phyloP scores from a whole-genome alignment of 75 land plant species.

The Pinus taeda region DNA sequence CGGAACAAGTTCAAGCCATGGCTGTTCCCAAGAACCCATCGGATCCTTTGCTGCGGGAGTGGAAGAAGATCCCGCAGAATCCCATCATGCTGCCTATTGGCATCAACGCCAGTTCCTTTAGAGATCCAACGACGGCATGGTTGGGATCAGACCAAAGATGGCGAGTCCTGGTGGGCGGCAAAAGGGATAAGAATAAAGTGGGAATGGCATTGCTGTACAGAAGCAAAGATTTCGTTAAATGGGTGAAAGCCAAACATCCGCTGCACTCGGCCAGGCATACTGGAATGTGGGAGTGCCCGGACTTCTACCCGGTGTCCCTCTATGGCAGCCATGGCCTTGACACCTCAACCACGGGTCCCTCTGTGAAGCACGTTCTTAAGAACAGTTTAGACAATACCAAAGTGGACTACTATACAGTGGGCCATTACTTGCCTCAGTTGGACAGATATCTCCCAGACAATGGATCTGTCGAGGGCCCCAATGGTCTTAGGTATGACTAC shows the following conservation, averaged over 20 bases:
- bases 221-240: slow-evolving; percentile 46
- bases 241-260: slow-evolving; percentile 33
- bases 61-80: slow-evolving; percentile 36
- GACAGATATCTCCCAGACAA: slow-evolving; percentile 6
- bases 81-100: slow-evolving; percentile 27
- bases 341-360: slow-evolving; percentile 24
- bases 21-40: slow-evolving; percentile 27
- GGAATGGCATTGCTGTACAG: slow-evolving; percentile 42
- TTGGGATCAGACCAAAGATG: slow-evolving; percentile 27
- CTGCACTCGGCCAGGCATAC: slow-evolving; percentile 30
- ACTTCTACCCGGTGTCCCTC: slow-evolving; percentile 60
- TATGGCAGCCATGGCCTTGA: slow-evolving; percentile 26
- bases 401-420: slow-evolving; percentile 45
- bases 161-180: slow-evolving; percentile 29
- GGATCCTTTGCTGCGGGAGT: slow-evolving; percentile 37
- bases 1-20: slow-evolving; percentile 19
- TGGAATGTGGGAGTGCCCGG: slow-evolving; percentile 88
- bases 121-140: slow-evolving; percentile 57
- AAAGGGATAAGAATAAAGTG: slow-evolving; percentile 4
- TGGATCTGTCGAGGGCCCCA: slow-evolving; percentile 22
- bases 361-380: slow-evolving; percentile 66
- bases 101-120: slow-evolving; percentile 20
- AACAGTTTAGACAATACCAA: slow-evolving; percentile 37
- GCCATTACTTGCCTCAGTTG: neutral
- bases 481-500: slow-evolving; percentile 39